Percentiles rank a stretch among this genome's conserved stretches.
phyloP scores from a whole-genome alignment of 345 rosid genomes.

The Hevea brasiliensis region DNA sequence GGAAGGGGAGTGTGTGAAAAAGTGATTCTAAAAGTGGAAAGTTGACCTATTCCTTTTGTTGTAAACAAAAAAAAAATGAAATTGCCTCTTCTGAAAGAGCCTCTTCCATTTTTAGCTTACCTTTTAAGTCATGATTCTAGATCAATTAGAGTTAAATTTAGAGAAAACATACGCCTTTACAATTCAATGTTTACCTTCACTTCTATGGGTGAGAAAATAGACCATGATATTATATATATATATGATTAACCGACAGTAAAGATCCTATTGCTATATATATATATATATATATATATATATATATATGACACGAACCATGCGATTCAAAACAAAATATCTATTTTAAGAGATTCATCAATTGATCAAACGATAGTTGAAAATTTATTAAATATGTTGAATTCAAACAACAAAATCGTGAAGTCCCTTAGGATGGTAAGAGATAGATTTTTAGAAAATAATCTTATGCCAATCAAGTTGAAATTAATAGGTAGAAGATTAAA shows the following conservation, averaged over 20 bases:
- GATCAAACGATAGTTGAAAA: neutral
- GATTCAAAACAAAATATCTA: neutral
- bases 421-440: neutral
- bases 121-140: too few relatives aligned
- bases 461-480: neutral
- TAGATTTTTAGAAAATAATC: too few relatives aligned
- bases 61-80: too few relatives aligned
- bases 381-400: neutral
- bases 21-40: too few relatives aligned
- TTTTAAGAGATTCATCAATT: rapidly evolving
- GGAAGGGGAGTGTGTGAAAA: too few relatives aligned
- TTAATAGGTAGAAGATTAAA: neutral
- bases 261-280: too few relatives aligned
- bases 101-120: too few relatives aligned
- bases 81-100: too few relatives aligned
- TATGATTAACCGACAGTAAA: rapidly evolving
- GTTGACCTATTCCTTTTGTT: too few relatives aligned
- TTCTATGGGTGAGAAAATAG: neutral
- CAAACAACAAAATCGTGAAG: neutral
- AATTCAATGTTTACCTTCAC: neutral
- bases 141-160: neutral
- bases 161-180: neutral
- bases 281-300: neutral
- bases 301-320: slow-evolving; percentile 8
- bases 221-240: neutral